Conservation (phyloP, 805 yeast species). For the Saccharomyces mikatae region DNA sequence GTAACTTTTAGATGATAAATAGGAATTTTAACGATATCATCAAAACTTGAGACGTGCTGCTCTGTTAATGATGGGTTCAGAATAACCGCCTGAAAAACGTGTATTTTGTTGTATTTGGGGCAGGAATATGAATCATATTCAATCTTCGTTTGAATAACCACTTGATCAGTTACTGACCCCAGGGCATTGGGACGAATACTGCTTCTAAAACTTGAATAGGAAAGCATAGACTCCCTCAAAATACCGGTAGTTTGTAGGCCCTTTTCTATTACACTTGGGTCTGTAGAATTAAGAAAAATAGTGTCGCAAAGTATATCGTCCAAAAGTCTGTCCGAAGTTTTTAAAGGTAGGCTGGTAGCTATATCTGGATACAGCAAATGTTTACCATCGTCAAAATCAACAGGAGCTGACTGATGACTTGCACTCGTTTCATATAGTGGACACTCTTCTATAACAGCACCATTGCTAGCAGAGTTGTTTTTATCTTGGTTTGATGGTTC, state of each 20-base stretch:
- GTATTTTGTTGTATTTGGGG: slow-evolving; percentile 23
- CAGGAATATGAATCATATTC: slow-evolving; percentile 24
- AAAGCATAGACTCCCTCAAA: slow-evolving; percentile 22
- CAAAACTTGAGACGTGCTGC: slow-evolving; percentile 2
- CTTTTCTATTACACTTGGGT: background rate
- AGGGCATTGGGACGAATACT: slow-evolving; percentile 16
- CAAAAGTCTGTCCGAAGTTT: slow-evolving; percentile 58
- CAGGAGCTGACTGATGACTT: background rate
- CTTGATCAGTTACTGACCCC: slow-evolving; percentile 26
- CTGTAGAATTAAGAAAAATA: slow-evolving; percentile 19
- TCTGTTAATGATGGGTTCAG: slow-evolving; percentile 13
- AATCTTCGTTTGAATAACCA: slow-evolving; percentile 22
- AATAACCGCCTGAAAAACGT: slow-evolving; percentile 27
- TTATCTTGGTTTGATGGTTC: background rate
- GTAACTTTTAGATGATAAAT: slow-evolving; percentile 32
- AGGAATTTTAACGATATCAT: slow-evolving; percentile 12
- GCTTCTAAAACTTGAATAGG: slow-evolving; percentile 26
- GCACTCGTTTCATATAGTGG: background rate
- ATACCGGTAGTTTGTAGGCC: slow-evolving; percentile 18
- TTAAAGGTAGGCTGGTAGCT: slow-evolving; percentile 33
- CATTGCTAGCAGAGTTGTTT: background rate
- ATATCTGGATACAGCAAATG: slow-evolving; percentile 19
- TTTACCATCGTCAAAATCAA: slow-evolving; percentile 21
- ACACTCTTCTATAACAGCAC: background rate
- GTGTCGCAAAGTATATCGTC: slow-evolving; percentile 52